Evolutionary conservation across 495 filamentous ascomycete genomes (phyloP).

Genomic region (Pyronema domesticum): DNA sequence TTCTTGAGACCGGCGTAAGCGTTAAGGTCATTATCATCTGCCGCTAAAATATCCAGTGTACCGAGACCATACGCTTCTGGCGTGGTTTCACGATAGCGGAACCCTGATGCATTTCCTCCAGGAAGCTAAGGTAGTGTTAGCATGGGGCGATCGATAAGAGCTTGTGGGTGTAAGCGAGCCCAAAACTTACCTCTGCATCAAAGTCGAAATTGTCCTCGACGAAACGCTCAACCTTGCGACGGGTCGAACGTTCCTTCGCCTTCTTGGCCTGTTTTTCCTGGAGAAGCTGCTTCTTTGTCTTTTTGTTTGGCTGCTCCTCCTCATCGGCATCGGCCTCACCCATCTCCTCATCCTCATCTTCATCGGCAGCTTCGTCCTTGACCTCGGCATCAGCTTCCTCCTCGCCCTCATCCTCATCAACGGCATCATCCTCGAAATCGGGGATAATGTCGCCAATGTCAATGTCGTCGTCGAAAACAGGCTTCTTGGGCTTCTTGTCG

Average conservation of each 20-base stretch:
- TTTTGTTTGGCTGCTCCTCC: slow-evolving; percentile 33
- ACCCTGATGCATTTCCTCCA: slow-evolving; percentile 30
- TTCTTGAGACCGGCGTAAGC: slow-evolving; percentile 87
- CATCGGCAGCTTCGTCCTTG: slow-evolving; percentile 15
- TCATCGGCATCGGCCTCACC: slow-evolving; percentile 28
- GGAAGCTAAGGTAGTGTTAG: slow-evolving; percentile 4
- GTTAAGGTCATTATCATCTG: slow-evolving; percentile 69
- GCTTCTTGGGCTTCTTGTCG: slow-evolving; percentile 59
- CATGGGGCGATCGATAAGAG: background rate
- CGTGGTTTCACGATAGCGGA: slow-evolving; percentile 88
- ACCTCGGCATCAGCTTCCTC: slow-evolving; percentile 34
- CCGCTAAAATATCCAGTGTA: slow-evolving; percentile 77
- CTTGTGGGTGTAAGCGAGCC: slow-evolving; percentile 26
- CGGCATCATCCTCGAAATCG: slow-evolving; percentile 53
- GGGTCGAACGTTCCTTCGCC: slow-evolving; percentile 55
- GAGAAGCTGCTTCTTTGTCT: slow-evolving; percentile 44
- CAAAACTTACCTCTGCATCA: slow-evolving; percentile 35
- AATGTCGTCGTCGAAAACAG: slow-evolving; percentile 91
- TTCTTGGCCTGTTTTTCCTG: slow-evolving; percentile 54
- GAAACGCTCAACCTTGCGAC: slow-evolving; percentile 67
- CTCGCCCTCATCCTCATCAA: slow-evolving; percentile 31
- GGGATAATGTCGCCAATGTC: slow-evolving; percentile 84
- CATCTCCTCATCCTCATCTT: slow-evolving; percentile 27
- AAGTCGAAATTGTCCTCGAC: slow-evolving; percentile 67
- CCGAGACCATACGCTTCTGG: slow-evolving; percentile 78